A percentile compares a stretch with the other conserved stretches of the same genome.
Evolutionary conservation across 2,329 filamentous ascomycete species (phyloP).

Genomic region (Cryphonectria nitschkei): DNA sequence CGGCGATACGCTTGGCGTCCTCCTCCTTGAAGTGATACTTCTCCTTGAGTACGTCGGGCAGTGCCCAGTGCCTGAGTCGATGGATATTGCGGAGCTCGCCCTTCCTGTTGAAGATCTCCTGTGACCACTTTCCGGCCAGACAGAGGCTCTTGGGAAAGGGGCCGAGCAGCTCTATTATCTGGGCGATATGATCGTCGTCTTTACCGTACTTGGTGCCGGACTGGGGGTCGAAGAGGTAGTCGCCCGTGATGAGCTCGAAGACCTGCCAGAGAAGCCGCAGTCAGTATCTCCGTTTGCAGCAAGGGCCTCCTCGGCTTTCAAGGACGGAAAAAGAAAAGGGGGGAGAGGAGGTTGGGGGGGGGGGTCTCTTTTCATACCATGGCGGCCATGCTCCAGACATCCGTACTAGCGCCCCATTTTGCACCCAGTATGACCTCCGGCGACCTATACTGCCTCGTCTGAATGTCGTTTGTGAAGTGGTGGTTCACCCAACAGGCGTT

Average conservation of each 20-base stretch:
- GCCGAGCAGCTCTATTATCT: conserved; percentile 96
- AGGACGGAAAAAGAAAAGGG: background rate
- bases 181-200: conserved; percentile 98
- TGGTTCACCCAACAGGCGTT: conserved; percentile 99
- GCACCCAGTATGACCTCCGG: conserved; percentile 95
- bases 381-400: conserved; percentile 99
- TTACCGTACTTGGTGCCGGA: conserved; percentile 99
- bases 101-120: conserved; percentile 98
- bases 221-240: conserved; percentile 98
- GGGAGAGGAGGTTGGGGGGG: conserved; percentile 48
- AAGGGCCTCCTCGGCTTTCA: background rate
- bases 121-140: conserved; percentile 92
- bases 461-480: conserved; percentile 99
- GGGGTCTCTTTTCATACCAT: conserved; percentile 69
- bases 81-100: conserved; percentile 98
- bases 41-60: conserved; percentile 89
- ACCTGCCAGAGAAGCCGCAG: conserved; percentile 59
- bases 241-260: conserved; percentile 96
- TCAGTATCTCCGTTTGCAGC: conserved; percentile 54
- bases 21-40: conserved; percentile 94
- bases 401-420: conserved; percentile 99
- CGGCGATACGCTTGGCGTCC: conserved; percentile 75
- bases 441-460: conserved; percentile 95
- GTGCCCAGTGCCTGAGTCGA: conserved; percentile 90
- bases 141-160: conserved; percentile 92